phyloP scores from a whole-genome alignment of 2,329 filamentous ascomycete species.

The Nigrospora osmanthi region DNA sequence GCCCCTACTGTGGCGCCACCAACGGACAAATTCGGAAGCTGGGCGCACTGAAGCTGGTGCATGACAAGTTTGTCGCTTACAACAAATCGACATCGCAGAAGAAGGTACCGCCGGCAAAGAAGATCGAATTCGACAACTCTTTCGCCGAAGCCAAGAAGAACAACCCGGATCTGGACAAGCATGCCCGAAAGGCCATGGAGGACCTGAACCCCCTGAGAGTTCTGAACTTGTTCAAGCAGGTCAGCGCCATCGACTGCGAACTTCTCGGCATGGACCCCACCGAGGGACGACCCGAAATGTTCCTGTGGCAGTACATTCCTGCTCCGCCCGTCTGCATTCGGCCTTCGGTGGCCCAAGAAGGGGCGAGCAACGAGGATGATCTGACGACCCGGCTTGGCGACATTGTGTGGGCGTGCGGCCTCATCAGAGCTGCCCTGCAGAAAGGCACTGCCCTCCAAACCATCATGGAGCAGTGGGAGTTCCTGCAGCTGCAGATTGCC shows the following conservation, averaged over 20 bases:
- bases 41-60: conserved; percentile 84
- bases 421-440: conserved; percentile 74
- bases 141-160: conserved; percentile 72
- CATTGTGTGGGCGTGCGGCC: conserved; percentile 85
- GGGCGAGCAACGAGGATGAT: conserved; percentile 90
- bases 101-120: conserved; percentile 75
- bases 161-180: conserved; percentile 80
- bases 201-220: conserved; percentile 87
- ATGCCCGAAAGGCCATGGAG: conserved; percentile 86
- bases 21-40: conserved; percentile 93
- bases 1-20: conserved; percentile 70
- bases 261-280: conserved; percentile 79
- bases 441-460: conserved; percentile 80
- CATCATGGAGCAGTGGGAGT: conserved; percentile 98
- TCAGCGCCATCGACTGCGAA: conserved; percentile 80
- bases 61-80: conserved; percentile 85
- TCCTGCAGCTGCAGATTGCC: conserved; percentile 86
- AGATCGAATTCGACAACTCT: conserved; percentile 77
- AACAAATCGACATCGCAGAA: conserved; percentile 82
- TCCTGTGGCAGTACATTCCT: conserved; percentile 93
- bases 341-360: conserved; percentile 89
- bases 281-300: conserved; percentile 89
- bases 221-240: conserved; percentile 84
- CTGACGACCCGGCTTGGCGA: conserved; percentile 95
- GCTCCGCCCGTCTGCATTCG: conserved; percentile 91